These are phyloP conservation scores for Juncus inflexus DNA, from an alignment of 176 grass and related monocot genomes.

Conservation along the genomic window DNA sequence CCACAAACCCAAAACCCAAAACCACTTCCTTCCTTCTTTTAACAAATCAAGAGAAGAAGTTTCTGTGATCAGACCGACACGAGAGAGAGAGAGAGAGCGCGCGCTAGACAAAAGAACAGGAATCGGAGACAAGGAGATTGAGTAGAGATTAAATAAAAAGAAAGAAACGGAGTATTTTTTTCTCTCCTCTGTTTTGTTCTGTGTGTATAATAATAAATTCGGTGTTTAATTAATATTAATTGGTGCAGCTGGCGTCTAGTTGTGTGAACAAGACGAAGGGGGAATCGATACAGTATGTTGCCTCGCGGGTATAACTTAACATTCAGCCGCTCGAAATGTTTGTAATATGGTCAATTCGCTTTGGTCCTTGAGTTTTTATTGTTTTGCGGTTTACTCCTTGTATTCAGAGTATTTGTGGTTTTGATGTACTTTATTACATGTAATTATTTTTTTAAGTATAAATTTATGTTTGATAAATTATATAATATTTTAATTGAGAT, in stretches of 20 bases:
- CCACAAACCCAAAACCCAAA: no score
- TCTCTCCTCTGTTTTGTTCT: not conserved
- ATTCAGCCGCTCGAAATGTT: not conserved
- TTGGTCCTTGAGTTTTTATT: no score
- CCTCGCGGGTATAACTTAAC: constrained; percentile 7
- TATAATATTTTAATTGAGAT: no score
- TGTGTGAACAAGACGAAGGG: constrained; percentile 14
- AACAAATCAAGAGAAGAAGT: not conserved
- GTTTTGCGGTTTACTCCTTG: no score
- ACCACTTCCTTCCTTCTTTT: no score
- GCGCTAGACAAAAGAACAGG: constrained; percentile 13
- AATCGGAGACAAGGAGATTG: not conserved
- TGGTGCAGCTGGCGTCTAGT: constrained; percentile 26
- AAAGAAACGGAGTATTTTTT: constrained; percentile 1
- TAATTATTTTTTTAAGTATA: no score
- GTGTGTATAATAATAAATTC: constrained; percentile 2
- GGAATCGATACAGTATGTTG: not conserved
- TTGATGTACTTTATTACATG: no score
- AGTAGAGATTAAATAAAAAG: constrained; percentile 4
- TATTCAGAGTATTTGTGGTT: no score
- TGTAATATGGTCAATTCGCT: no score
- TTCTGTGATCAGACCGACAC: constrained; percentile 11
- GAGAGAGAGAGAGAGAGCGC: not conserved
- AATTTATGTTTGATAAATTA: no score
- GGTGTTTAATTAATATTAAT: constrained; percentile 20